Evolutionary conservation across 1,284 basidiomycete genomes (phyloP).

Genomic region (Wolfiporia cocos): DNA sequence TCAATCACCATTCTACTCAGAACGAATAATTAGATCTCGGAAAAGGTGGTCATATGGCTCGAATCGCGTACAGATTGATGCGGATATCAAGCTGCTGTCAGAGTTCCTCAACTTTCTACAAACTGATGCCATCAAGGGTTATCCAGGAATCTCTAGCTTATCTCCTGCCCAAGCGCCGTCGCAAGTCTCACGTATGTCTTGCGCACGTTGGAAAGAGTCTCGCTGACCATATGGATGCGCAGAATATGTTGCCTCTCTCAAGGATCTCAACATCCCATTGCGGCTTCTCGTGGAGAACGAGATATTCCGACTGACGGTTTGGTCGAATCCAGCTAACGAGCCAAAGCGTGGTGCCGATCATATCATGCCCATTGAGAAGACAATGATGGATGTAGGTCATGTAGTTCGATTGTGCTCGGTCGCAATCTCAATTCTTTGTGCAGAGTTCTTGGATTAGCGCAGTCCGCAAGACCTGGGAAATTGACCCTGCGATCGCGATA

Average conservation of each 20-base stretch:
- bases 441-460: slow-evolving; percentile 68
- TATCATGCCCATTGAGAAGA: slow-evolving; percentile 48
- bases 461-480: slow-evolving; percentile 76
- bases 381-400: slow-evolving; percentile 49
- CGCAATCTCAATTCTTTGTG: slow-evolving; percentile 5
- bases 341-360: slow-evolving; percentile 61
- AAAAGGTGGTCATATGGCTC: slow-evolving; percentile 91
- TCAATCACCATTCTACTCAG: slow-evolving; percentile 4
- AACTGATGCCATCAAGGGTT: slow-evolving; percentile 64
- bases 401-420: background rate
- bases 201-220: too few species aligned
- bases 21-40: background rate
- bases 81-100: slow-evolving; percentile 82
- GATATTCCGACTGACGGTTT: slow-evolving; percentile 80
- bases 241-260: slow-evolving; percentile 47
- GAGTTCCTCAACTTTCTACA: slow-evolving; percentile 81
- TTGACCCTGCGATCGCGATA: slow-evolving; percentile 80
- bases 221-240: too few species aligned
- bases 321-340: slow-evolving; percentile 87
- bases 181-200: slow-evolving; percentile 42
- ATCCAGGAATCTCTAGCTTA: slow-evolving; percentile 67
- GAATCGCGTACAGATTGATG: slow-evolving; percentile 83
- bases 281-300: slow-evolving; percentile 89
- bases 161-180: slow-evolving; percentile 43
- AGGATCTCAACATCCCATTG: slow-evolving; percentile 65